These are phyloP conservation scores for Knufia fluminis DNA, from an alignment of 2,329 filamentous ascomycete genomes.

Conservation along the genomic window DNA sequence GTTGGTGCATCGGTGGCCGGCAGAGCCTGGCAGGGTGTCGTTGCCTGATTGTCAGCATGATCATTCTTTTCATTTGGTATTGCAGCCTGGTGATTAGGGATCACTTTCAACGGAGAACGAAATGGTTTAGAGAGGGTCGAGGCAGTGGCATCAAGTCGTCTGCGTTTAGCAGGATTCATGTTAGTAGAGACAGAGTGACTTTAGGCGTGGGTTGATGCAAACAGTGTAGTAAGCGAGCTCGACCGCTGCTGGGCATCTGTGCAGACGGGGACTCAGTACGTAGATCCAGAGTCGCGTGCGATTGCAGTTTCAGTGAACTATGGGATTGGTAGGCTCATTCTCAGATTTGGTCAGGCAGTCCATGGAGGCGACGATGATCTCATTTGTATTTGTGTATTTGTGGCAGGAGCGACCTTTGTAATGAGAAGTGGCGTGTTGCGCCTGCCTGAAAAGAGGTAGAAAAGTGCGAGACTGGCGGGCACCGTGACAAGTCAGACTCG, in stretches of 20 bases:
- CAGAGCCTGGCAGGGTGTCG: slow-evolving; percentile 10
- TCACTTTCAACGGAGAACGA: slow-evolving; percentile 46
- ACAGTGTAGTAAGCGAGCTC: neutral
- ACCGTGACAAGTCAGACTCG: neutral
- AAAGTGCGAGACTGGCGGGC: slow-evolving; percentile 3
- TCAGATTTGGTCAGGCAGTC: neutral
- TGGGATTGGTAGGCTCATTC: neutral
- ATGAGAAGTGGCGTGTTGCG: slow-evolving; percentile 1
- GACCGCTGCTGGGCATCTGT: neutral
- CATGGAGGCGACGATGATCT: neutral
- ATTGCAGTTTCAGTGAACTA: neutral
- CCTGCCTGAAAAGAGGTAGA: neutral
- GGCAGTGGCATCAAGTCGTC: slow-evolving; percentile 50
- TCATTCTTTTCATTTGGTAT: neutral
- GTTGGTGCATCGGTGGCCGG: slow-evolving; percentile 14
- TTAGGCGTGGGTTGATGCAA: neutral
- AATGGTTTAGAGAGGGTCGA: slow-evolving; percentile 61
- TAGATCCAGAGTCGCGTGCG: neutral
- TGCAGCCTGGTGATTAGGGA: slow-evolving; percentile 3
- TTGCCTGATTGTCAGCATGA: slow-evolving; percentile 11
- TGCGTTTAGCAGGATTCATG: slow-evolving; percentile 47
- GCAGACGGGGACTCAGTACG: neutral
- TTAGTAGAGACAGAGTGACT: neutral
- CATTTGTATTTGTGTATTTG: slow-evolving; percentile 2
- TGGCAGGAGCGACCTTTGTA: neutral